These are phyloP conservation scores for Diaporthe humulicola DNA, from an alignment of 2,329 filamentous ascomycete genomes.

Conservation along the genomic window DNA sequence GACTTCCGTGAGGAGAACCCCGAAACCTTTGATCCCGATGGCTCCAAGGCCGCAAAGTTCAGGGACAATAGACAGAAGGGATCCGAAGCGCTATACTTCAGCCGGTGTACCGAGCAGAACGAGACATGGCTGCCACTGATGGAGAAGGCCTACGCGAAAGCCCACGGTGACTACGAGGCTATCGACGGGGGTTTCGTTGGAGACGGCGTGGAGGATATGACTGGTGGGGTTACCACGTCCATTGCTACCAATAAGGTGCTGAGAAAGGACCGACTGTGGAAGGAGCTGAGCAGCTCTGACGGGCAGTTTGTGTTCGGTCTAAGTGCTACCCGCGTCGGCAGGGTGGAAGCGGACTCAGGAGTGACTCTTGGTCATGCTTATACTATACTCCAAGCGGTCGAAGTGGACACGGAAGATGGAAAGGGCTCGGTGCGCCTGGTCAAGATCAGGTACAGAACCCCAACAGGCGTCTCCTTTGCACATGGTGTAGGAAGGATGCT, in stretches of 20 bases:
- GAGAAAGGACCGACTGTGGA: conserved; percentile 79
- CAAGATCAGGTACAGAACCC: conserved; percentile 55
- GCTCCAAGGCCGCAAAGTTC: conserved; percentile 71
- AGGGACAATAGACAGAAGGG: conserved; percentile 75
- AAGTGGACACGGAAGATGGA: conserved; percentile 57
- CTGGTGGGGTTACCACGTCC: conserved; percentile 69
- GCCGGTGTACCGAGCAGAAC: conserved; percentile 75
- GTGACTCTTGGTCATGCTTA: conserved; percentile 63
- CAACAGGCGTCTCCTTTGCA: neutral
- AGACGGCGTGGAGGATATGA: conserved; percentile 62
- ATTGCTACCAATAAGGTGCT: conserved; percentile 70
- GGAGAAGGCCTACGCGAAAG: conserved; percentile 62
- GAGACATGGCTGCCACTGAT: conserved; percentile 79
- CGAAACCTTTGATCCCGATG: conserved; percentile 45
- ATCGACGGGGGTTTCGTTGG: conserved; percentile 77
- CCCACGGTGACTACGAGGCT: conserved; percentile 78
- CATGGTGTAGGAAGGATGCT: neutral
- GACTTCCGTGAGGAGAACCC: conserved; percentile 60
- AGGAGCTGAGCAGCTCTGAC: conserved; percentile 74
- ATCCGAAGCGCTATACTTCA: conserved; percentile 77
- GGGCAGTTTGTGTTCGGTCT: conserved; percentile 74
- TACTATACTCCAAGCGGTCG: conserved; percentile 62
- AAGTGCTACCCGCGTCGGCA: conserved; percentile 46
- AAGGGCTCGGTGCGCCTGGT: conserved; percentile 54
- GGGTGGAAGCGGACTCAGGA: conserved; percentile 53